These are phyloP conservation scores for Emiliania huxleyi DNA, from an alignment of 78 protist species.

Conservation along the genomic window DNA sequence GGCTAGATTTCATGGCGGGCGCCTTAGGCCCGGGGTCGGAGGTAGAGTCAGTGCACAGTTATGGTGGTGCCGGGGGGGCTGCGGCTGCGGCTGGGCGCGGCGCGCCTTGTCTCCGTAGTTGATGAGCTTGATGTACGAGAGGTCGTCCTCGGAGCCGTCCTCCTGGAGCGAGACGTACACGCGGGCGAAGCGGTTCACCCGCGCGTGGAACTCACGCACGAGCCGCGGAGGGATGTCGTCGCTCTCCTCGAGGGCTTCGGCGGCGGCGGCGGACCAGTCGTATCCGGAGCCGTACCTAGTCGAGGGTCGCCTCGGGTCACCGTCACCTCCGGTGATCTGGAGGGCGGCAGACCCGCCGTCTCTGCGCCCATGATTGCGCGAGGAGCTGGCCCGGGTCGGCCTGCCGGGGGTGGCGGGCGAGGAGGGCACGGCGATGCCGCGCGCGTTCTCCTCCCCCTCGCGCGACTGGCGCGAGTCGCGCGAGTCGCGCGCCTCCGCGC, in stretches of 20 bases:
- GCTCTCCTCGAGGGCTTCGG: neutral
- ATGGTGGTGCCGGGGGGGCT: too few relatives aligned
- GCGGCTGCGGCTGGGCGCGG: too few relatives aligned
- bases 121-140: neutral
- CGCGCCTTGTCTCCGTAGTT: neutral
- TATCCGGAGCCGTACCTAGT: too few relatives aligned
- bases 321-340: too few relatives aligned
- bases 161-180: neutral
- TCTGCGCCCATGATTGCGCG: too few relatives aligned
- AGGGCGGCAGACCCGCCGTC: too few relatives aligned
- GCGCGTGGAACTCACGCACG: neutral
- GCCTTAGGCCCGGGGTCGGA: too few relatives aligned
- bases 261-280: neutral
- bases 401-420: neutral
- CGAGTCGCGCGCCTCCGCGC: neutral
- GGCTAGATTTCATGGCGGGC: too few relatives aligned
- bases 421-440: neutral
- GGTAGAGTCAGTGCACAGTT: too few relatives aligned
- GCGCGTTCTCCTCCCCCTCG: neutral
- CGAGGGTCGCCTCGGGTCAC: too few relatives aligned
- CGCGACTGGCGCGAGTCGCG: neutral
- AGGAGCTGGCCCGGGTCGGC: neutral
- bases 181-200: neutral
- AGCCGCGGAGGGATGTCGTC: neutral
- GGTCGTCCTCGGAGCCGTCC: constrained; percentile 25